Percentiles rank a stretch among this genome's conserved stretches.
These are phyloP conservation scores for Fusarium fujikuroi DNA, from an alignment of 2,329 filamentous ascomycete genomes.

Conservation along the genomic window DNA sequence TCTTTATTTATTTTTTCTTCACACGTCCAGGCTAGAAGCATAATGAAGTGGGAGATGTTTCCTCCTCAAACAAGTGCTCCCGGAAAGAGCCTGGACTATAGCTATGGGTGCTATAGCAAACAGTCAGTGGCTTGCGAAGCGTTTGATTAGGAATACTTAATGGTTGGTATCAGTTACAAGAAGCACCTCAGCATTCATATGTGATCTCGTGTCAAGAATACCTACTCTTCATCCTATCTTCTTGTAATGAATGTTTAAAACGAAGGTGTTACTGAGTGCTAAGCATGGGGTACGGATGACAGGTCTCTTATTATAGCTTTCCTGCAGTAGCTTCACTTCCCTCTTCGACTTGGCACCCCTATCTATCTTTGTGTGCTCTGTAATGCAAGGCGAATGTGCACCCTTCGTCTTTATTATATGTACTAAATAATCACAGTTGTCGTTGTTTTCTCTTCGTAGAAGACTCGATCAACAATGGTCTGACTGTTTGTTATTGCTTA, in stretches of 20 bases:
- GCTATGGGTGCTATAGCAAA: constrained; percentile 13
- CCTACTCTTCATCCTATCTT: not conserved
- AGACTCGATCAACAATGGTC: not conserved
- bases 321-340: not conserved
- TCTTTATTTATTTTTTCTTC: not conserved
- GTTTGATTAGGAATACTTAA: constrained; percentile 5
- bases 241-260: constrained; percentile 5
- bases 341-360: not conserved
- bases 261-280: constrained; percentile 1
- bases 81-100: not conserved
- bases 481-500: not conserved
- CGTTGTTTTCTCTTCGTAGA: not conserved
- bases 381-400: not conserved
- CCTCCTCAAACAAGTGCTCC: constrained; percentile 10
- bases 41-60: constrained; percentile 13
- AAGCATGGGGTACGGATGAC: constrained; percentile 17
- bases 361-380: not conserved
- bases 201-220: not conserved
- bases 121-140: not conserved
- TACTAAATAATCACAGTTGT: not conserved
- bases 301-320: constrained; percentile 13
- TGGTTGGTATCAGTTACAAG: not conserved
- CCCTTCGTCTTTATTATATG: not conserved
- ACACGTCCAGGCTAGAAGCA: not conserved
- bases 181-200: not conserved